Evolutionary conservation across 352 stramenopile genomes (phyloP).

Genomic region (Globisporangium perplexum): DNA sequence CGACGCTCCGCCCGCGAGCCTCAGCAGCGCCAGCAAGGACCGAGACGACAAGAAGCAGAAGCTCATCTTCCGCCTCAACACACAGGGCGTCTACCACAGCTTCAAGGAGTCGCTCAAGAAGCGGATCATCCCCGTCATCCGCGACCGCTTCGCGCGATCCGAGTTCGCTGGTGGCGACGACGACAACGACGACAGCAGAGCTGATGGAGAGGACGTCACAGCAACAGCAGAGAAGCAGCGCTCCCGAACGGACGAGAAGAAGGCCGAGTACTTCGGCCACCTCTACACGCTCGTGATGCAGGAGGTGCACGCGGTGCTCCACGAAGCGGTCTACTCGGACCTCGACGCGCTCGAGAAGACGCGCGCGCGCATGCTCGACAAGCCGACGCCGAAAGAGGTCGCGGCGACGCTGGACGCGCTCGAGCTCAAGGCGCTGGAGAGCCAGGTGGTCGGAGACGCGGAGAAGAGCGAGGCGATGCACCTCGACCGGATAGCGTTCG

Average conservation of each 20-base stretch:
- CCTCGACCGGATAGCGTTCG: conserved; percentile 57
- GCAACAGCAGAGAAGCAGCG: neutral
- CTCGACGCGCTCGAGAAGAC: conserved; percentile 29
- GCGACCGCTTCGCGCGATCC: conserved; percentile 38
- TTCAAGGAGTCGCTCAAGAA: conserved; percentile 86
- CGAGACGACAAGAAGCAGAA: conserved; percentile 66
- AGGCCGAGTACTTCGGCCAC: conserved; percentile 56
- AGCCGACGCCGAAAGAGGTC: conserved; percentile 21
- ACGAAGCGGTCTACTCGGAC: conserved; percentile 49
- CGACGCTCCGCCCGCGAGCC: too few relatives aligned
- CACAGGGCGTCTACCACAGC: conserved; percentile 65
- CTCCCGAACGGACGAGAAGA: conserved; percentile 15
- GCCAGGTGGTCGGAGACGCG: conserved; percentile 57
- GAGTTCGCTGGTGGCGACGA: conserved; percentile 16
- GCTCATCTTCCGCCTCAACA: conserved; percentile 76
- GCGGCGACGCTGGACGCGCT: conserved; percentile 26
- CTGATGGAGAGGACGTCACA: neutral
- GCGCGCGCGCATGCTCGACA: conserved; percentile 13
- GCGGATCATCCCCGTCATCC: conserved; percentile 66
- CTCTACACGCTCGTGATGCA: conserved; percentile 72
- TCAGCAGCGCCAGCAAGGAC: neutral
- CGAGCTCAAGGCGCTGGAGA: conserved; percentile 52
- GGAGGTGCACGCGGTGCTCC: conserved; percentile 64
- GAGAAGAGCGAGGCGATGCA: conserved; percentile 63
- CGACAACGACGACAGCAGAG: conserved; percentile 9